phyloP scores from a whole-genome alignment of 495 filamentous ascomycete genomes.

The Podospora fimiseda region DNA sequence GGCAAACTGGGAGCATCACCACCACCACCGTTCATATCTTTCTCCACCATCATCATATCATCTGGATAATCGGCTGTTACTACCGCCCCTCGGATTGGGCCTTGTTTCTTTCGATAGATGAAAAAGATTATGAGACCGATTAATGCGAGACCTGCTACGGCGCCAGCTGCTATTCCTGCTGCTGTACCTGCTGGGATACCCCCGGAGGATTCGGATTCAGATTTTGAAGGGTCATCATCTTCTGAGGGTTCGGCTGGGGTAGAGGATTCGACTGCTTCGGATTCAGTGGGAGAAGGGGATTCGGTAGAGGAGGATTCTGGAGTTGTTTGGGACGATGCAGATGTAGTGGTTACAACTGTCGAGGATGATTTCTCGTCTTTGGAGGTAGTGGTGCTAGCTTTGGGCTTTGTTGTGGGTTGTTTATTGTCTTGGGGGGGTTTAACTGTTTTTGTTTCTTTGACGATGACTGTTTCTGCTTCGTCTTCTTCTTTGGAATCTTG shows the following conservation, averaged over 20 bases:
- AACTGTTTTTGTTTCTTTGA: too few relatives aligned
- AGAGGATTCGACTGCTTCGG: too few relatives aligned
- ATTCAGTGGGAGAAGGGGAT: neutral
- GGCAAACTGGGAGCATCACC: neutral
- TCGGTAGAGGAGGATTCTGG: neutral
- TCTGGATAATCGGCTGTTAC: slow-evolving; percentile 19
- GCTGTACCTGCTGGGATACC: slow-evolving; percentile 17
- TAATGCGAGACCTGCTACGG: slow-evolving; percentile 6
- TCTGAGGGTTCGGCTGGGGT: slow-evolving; percentile 1
- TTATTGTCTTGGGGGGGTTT: too few relatives aligned
- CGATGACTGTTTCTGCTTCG: too few relatives aligned
- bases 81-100: slow-evolving; percentile 16
- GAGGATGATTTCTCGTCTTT: too few relatives aligned
- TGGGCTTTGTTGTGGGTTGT: too few relatives aligned
- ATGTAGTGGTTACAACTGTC: too few relatives aligned
- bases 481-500: too few relatives aligned
- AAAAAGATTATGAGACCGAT: slow-evolving; percentile 12
- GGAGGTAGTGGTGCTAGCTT: too few relatives aligned
- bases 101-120: slow-evolving; percentile 13
- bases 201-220: too few relatives aligned
- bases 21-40: neutral
- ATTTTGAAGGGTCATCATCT: too few relatives aligned
- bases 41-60: neutral
- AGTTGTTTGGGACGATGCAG: neutral
- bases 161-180: slow-evolving; percentile 20